Evolutionary conservation across 202 grass and related monocot genomes (phyloP), one percentile per base, ranked within the genome.

Genomic region (Setaria viridis): DNA sequence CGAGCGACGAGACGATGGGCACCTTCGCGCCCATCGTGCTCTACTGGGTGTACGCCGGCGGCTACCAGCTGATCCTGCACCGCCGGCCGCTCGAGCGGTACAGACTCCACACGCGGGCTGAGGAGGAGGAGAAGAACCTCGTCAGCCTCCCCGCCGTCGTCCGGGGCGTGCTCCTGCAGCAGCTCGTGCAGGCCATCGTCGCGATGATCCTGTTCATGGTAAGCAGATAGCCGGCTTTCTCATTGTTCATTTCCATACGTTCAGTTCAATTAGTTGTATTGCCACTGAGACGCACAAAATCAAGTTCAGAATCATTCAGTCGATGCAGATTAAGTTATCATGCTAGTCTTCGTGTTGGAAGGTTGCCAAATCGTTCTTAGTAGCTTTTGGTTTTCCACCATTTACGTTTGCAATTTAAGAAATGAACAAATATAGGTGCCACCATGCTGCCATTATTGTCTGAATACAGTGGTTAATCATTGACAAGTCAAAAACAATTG

Each of bases 1-100:
- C 85, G 60, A 98, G 86, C 90, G 96, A 98, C 86, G 96, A 98
- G 90, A 80, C 90, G 33, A 94, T 98, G 96, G 93, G 93, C 53
- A 95, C 96, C 41, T 90, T 98, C 60, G 96, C 91, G 45, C 96
- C 96, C 62, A 98, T 98, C 88, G 75, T 90, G 58, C 80, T 98
- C 21, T 98, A 95, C 85, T 98, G 96, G 96, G 63, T 92, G 59
- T 98, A 98, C 79, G 93, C 83, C 67, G 91, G 96, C 15, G 48
- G 92, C 25, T 98, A 98, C 84, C 91, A 98, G 79, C 90, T 95
- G 19, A 57, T 91, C 70, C 93, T 91, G 25, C 85, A 85, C 74
- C 86, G 84, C 43, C 91, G 93, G 53, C 88, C 84, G 50, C 76
- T 99, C 77, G 78, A 94, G 77, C 91, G 85, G 39, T 95, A 91